Base-by-base conservation (phyloP, 495 filamentous ascomycete species). In the Talaromyces proteolyticus region DNA sequence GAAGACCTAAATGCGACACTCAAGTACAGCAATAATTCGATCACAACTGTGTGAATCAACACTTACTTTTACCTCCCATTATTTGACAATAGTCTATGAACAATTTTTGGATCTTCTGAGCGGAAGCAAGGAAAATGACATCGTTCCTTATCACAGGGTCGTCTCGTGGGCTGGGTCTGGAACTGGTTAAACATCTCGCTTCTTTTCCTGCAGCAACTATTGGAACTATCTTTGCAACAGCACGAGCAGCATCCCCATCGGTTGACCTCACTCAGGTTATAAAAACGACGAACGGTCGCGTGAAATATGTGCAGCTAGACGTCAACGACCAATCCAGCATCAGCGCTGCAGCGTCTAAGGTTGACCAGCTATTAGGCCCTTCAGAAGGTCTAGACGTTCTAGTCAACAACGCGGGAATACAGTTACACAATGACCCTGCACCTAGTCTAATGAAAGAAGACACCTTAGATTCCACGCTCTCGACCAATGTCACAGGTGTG, bases 291-390 rank as follows among this genome's bases (percentile, higher is more conserved):
- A 17, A 57, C 6, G 65, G 61, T 4, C 60, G 76, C 22, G 58
- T 79, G 8, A 62, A 77, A 25, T 56, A 73, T 24, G 50, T 80
- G 37, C 59, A 68, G 4, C 55, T 72, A 17, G 77, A 84, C 50
- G 57, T 78, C 4, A 64, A 54, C 1, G 60, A 76, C 44, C 59
- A 69, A 39, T 49, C 57, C 1, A 69, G 68, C 36, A 54, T 79
- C 7, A 61, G 68, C 53, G 66, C 65, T 49, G 73, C 74, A 3
- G 72, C 60, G 1, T 53, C 56, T 3, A 38, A 59, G 20, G 63
- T 73, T 5, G 62, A 67, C 17, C 45, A 57, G 6, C 54, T 58
- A 8, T 62, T 76, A 20, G 64, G 63, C 5, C 14, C 29, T 10
- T 1, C 54, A 53, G 5, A 56, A 14, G 69, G 67, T 3, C 44